Evolutionary conservation across 225 moss, liverwort and hornwort genomes (phyloP).

Genomic region (Asterella californica): DNA sequence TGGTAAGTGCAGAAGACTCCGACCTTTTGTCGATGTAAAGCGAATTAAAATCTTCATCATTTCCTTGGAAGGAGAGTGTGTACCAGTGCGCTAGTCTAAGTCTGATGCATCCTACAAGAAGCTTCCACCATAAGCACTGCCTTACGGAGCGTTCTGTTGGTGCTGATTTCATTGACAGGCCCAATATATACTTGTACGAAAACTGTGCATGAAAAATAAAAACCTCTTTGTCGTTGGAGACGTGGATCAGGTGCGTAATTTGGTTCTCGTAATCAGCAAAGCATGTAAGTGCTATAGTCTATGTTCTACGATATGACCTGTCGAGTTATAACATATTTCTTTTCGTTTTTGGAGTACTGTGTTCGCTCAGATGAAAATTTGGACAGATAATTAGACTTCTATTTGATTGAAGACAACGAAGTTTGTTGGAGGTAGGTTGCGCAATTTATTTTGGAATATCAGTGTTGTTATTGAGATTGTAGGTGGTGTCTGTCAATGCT

Average conservation of each 20-base stretch:
- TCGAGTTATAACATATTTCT: too few relatives aligned
- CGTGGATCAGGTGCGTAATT: slow-evolving; percentile 42
- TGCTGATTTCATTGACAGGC: slow-evolving; percentile 27
- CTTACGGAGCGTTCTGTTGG: not conserved
- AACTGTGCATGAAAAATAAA: slow-evolving; percentile 32
- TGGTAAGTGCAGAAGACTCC: slow-evolving; percentile 22
- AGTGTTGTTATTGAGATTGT: not conserved
- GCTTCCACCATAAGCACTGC: not conserved
- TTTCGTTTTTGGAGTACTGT: not conserved
- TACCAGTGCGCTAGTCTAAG: not conserved
- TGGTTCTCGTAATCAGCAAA: not conserved
- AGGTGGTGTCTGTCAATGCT: not conserved
- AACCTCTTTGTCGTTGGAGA: slow-evolving; percentile 51
- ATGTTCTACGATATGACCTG: not conserved
- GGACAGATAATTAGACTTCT: not conserved
- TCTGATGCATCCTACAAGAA: not conserved
- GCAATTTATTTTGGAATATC: not conserved
- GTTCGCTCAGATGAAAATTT: not conserved
- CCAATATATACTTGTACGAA: slow-evolving; percentile 40
- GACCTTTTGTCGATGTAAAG: not conserved
- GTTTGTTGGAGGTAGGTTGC: not conserved
- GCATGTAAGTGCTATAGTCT: not conserved
- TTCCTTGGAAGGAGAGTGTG: not conserved
- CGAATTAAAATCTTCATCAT: not conserved
- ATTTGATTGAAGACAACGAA: not conserved